Evolutionary conservation across 164 flowering plant genomes (phyloP), one percentile per base, ranked within the genome.

Genomic region (Sextonia rubra): DNA sequence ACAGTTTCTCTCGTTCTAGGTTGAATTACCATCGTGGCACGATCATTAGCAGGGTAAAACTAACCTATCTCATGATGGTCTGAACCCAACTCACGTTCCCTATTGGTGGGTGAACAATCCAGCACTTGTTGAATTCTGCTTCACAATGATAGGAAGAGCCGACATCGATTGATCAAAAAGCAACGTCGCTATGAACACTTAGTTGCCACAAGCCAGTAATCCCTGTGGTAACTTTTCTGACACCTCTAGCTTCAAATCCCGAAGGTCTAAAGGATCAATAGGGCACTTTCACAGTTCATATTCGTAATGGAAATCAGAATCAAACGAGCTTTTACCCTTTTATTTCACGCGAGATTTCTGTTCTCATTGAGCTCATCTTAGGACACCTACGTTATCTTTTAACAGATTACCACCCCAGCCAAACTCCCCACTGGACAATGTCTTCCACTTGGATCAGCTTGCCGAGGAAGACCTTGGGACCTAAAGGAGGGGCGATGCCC

Each of bases 331-430:
- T n/a, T n/a, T n/a, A n/a, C n/a, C n/a, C n/a, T n/a, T n/a, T n/a
- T n/a, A n/a, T n/a, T n/a, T n/a, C n/a, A n/a, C n/a, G n/a, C n/a
- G n/a, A n/a, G n/a, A n/a, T n/a, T n/a, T n/a, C n/a, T n/a, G n/a
- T n/a, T n/a, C n/a, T n/a, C n/a, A n/a, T n/a, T n/a, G n/a, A n/a
- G n/a, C n/a, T n/a, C n/a, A n/a, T n/a, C n/a, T n/a, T n/a, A n/a
- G n/a, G n/a, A n/a, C n/a, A 74, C 64, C 25, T 77, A 75, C 79
- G 83, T 77, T 82, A 84, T 80, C 87, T 81, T 83, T 85, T 82
- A 83, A 84, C 81, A 77, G 84, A 82, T 83, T 74, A 80, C 72
- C 83, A 80, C 80, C 86, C 79, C 83, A 82, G 76, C 76, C 77
- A 79, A 82, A 74, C 82, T 77, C 83, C 83, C 83, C 78, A 78